Base-by-base conservation (phyloP, 169 alveolate genomes). In the Eimeria necatrix region DNA sequence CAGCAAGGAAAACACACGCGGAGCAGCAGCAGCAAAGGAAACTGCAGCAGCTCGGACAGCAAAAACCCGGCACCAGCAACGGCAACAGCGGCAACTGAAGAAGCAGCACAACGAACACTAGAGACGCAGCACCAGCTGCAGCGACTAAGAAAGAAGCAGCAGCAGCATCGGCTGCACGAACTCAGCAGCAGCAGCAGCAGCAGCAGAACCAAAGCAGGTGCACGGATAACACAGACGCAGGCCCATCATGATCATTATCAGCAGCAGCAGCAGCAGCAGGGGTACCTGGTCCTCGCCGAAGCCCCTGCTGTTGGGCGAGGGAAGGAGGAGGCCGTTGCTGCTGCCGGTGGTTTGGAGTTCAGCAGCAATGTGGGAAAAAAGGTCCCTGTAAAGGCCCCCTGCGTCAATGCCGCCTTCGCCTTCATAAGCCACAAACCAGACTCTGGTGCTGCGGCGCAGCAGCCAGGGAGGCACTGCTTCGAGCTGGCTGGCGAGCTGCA, bases 361-460 rank as follows among this genome's bases (percentile, higher is more conserved):
- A 18, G 96, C 96, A 85, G 96, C 96, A 41, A 97, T 91, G 59
- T 97, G 97, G 10, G 98, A 94, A 32, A 98, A 76, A 56, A 97
- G 95, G 83, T 98, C 99, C 56, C 98, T 91, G 93, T 96, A 98
- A 0, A 98, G 98, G n/a, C 99, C 99, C n/a, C 99, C 99, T 0
- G 99, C 99, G 93, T 98, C 99, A 53, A 97, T 97, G 26, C 98
- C 97, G 20, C 98, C 99, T 95, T 98, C 99, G 4, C 98, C 98
- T 73, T 84, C 95, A 88, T 97, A 98, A n/a, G 96, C 91, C n/a
- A 98, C 98, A 51, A 78, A 94, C 96, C 97, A 97, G 60, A 97
- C 96, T 61, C 97, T 80, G 83, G 95, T 83, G 87, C 96, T 96
- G 83, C 96, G 49, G 81, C 95, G 89, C 93, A 97, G 70, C 85